Conservation (phyloP, 2,329 filamentous ascomycete genomes). For the Fusarium sp. region DNA sequence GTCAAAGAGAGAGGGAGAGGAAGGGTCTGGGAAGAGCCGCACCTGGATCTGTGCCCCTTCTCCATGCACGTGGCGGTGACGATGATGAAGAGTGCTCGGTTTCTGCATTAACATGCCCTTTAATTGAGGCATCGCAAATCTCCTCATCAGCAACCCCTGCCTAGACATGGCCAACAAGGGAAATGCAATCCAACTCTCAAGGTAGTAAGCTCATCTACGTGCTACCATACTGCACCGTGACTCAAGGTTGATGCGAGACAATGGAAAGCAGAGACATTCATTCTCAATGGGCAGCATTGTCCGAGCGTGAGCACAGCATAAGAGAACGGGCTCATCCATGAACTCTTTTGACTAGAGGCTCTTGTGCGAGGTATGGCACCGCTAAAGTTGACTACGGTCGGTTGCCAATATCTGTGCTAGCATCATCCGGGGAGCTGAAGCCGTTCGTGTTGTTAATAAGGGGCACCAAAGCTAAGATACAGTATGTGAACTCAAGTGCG, state of each 20-base stretch:
- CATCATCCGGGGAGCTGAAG: conserved; percentile 33
- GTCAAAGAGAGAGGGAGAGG: too few species aligned
- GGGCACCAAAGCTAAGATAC: conserved; percentile 21
- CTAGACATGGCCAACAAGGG: background rate
- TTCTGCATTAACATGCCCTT: conserved; percentile 31
- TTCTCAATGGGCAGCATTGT: conserved; percentile 16
- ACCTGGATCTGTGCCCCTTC: conserved; percentile 26
- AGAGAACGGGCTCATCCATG: conserved; percentile 14
- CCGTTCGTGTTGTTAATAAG: conserved; percentile 21
- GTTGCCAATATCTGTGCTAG: conserved; percentile 23
- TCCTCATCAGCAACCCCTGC: conserved; percentile 30
- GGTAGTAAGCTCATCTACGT: background rate
- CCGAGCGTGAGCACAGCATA: conserved; percentile 14
- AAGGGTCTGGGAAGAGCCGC: conserved; percentile 31
- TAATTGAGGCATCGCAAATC: conserved; percentile 39
- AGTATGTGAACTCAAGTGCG: conserved; percentile 3
- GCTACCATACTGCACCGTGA: conserved; percentile 9
- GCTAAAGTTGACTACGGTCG: conserved; percentile 5
- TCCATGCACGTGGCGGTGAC: conserved; percentile 39
- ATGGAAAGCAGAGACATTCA: conserved; percentile 28
- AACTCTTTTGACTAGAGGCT: background rate
- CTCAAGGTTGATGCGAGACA: conserved; percentile 13
- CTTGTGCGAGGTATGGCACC: conserved; percentile 2
- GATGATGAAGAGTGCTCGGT: conserved; percentile 15
- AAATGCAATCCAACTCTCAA: conserved; percentile 4